A percentile compares a stretch with the other conserved stretches of the same genome.
Evolutionary conservation across 2,329 filamentous ascomycete genomes (phyloP).

Genomic region (Pleomassaria siparia): DNA sequence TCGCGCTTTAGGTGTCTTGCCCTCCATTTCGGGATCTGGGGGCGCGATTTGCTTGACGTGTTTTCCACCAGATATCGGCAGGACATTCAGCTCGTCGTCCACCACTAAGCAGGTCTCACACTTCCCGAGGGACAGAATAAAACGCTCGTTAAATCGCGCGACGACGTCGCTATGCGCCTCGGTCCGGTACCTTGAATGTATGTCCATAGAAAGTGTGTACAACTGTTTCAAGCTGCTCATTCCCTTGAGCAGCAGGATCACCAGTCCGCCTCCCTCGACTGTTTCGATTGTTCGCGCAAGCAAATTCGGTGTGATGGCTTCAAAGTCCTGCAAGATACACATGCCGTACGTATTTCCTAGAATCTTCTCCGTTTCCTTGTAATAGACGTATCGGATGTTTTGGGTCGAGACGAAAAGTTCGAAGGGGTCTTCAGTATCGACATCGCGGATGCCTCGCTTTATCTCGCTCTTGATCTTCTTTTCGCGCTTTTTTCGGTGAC

Average conservation of each 20-base stretch:
- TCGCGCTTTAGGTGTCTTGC: constrained; percentile 66
- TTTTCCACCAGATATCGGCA: constrained; percentile 95
- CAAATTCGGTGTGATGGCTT: constrained; percentile 95
- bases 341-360: constrained; percentile 97
- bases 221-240: constrained; percentile 98
- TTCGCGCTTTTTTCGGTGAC: constrained; percentile 97
- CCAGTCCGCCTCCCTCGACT: constrained; percentile 91
- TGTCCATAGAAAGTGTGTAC: constrained; percentile 96
- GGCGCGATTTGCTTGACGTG: constrained; percentile 80
- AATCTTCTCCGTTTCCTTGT: constrained; percentile 99
- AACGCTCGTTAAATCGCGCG: constrained; percentile 95
- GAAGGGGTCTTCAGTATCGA: constrained; percentile 91
- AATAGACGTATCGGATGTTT: constrained; percentile 98
- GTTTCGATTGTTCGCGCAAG: constrained; percentile 95
- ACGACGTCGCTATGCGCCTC: constrained; percentile 95
- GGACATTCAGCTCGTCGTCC: constrained; percentile 95
- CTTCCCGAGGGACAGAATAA: constrained; percentile 91
- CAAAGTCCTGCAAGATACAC: constrained; percentile 98
- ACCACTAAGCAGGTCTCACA: constrained; percentile 94
- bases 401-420: constrained; percentile 95
- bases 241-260: constrained; percentile 87
- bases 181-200: constrained; percentile 93
- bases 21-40: constrained; percentile 71
- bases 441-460: constrained; percentile 88
- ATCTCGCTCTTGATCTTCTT: constrained; percentile 98